Evolutionary conservation across 2,329 filamentous ascomycete species (phyloP).

Genomic region (Trichoderma cornu-damae): DNA sequence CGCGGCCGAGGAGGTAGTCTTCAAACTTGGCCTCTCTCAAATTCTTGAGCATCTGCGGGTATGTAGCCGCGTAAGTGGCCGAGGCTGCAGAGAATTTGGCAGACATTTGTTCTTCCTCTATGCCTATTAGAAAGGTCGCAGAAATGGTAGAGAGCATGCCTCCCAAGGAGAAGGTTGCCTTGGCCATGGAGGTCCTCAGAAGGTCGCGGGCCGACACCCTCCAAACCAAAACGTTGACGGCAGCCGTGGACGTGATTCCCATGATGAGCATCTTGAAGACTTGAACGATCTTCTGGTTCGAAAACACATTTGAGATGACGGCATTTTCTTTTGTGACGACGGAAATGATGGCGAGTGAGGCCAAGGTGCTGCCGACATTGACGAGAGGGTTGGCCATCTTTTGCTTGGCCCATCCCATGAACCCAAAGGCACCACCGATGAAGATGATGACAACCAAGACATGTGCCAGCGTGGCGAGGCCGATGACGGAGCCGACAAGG

Average conservation of each 20-base stretch:
- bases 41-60: constrained; percentile 62
- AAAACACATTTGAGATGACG: constrained; percentile 71
- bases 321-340: constrained; percentile 82
- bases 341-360: constrained; percentile 77
- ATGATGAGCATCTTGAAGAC: constrained; percentile 73
- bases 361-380: constrained; percentile 74
- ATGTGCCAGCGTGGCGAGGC: constrained; percentile 67
- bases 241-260: constrained; percentile 64
- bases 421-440: constrained; percentile 73
- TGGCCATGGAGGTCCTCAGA: constrained; percentile 65
- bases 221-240: constrained; percentile 68
- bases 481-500: constrained; percentile 61
- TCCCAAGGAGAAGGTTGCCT: constrained; percentile 66
- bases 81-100: constrained; percentile 55
- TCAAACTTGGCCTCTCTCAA: constrained; percentile 79
- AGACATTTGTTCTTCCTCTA: constrained; percentile 63
- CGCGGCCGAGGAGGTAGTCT: constrained; percentile 71
- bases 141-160: constrained; percentile 76
- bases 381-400: constrained; percentile 67
- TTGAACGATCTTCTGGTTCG: constrained; percentile 46
- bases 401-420: constrained; percentile 79
- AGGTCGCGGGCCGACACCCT: constrained; percentile 67
- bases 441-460: constrained; percentile 71
- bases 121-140: constrained; percentile 72
- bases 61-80: constrained; percentile 55